Evolutionary conservation across 108 stramenopile species (phyloP).

Genomic region (Cyclotella sp.): DNA sequence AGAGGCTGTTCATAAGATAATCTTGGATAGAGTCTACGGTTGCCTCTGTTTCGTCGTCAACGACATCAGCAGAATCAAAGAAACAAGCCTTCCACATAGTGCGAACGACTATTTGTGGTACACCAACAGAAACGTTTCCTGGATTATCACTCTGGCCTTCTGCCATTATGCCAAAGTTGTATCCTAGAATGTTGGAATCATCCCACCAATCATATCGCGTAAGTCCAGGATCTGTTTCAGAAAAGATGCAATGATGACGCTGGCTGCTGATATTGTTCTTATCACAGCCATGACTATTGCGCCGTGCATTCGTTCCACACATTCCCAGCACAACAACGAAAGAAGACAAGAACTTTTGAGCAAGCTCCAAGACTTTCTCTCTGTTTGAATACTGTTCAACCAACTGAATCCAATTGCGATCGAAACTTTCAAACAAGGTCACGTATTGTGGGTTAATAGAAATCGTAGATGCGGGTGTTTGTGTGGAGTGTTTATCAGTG

Average conservation of each 20-base stretch:
- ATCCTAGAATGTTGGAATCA: background rate
- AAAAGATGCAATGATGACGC: background rate
- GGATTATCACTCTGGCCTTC: background rate
- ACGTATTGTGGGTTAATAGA: constrained; percentile 15
- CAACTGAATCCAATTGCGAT: constrained; percentile 43
- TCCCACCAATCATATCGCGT: background rate
- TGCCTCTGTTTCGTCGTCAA: constrained; percentile 5
- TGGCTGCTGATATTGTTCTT: constrained; percentile 1
- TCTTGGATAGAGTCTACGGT: constrained; percentile 40
- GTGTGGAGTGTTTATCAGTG: no score
- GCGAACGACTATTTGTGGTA: constrained; percentile 41
- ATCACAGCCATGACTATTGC: background rate
- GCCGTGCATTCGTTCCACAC: background rate
- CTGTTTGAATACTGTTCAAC: constrained; percentile 5
- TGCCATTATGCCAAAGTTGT: background rate
- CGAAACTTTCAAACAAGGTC: constrained; percentile 52
- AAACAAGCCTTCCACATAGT: constrained; percentile 40
- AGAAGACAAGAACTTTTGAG: constrained; percentile 41
- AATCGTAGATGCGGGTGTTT: background rate
- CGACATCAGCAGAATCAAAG: constrained; percentile 15
- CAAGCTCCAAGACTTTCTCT: constrained; percentile 22
- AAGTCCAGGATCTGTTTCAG: background rate
- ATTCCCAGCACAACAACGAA: constrained; percentile 39
- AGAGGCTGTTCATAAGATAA: constrained; percentile 39
- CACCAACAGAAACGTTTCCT: constrained; percentile 9